phyloP scores from a whole-genome alignment of 129 eudicot genomes.

The Chrysanthemum seticuspe region DNA sequence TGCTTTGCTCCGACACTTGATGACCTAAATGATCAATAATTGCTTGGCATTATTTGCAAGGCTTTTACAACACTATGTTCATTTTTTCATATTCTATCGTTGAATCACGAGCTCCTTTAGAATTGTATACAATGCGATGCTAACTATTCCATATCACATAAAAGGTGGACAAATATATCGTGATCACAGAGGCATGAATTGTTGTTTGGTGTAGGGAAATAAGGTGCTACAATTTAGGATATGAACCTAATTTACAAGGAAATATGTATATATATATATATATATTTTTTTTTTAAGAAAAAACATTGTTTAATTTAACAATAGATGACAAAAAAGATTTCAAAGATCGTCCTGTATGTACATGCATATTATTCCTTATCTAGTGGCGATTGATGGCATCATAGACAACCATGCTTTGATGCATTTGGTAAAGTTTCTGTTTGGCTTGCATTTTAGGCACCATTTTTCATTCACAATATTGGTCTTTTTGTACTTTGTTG shows the following conservation, averaged over 20 bases:
- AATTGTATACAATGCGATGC: too few species aligned
- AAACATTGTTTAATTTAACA: background rate
- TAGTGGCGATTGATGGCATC: conserved; percentile 25
- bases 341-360: conserved; percentile 10
- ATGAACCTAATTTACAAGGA: background rate
- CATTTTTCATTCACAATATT: conserved; percentile 25
- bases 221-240: background rate
- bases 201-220: too few species aligned
- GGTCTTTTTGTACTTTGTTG: conserved; percentile 13
- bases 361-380: conserved; percentile 13
- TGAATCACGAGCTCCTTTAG: too few species aligned
- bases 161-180: too few species aligned
- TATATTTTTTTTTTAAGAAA: background rate
- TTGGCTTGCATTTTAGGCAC: conserved; percentile 21
- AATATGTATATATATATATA: too few species aligned
- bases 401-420: conserved; percentile 22
- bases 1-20: too few species aligned
- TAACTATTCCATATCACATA: too few species aligned
- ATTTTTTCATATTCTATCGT: too few species aligned
- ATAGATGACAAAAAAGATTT: conserved; percentile 9
- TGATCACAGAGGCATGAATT: too few species aligned
- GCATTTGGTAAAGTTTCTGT: conserved; percentile 22
- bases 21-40: too few species aligned
- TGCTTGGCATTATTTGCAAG: too few species aligned
- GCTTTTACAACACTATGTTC: too few species aligned